Evolutionary conservation across 345 rosid species (phyloP).

Genomic region (Citrus trifoliata): DNA sequence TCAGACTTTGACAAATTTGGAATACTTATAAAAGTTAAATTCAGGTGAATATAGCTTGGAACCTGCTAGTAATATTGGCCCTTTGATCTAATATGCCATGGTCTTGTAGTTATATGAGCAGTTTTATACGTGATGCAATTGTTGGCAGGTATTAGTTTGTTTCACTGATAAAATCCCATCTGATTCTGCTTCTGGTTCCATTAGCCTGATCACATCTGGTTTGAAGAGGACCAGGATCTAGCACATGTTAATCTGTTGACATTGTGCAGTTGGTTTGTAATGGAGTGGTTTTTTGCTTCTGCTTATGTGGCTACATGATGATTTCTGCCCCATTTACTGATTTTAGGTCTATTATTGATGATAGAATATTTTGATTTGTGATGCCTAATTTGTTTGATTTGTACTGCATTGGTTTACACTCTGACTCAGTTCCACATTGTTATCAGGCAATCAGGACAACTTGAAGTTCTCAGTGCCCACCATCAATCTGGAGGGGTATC

Average conservation of each 20-base stretch:
- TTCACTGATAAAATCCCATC: conserved; percentile 21
- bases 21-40: conserved; percentile 84
- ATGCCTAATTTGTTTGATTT: neutral
- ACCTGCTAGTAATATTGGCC: conserved; percentile 1
- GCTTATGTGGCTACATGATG: neutral
- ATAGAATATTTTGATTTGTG: conserved; percentile 1
- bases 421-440: conserved; percentile 14
- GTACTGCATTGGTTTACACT: neutral
- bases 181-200: conserved; percentile 53
- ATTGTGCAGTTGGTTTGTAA: neutral
- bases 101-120: neutral
- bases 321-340: conserved; percentile 1
- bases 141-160: neutral
- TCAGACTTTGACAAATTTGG: conserved; percentile 86
- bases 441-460: conserved; percentile 72
- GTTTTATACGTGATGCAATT: neutral
- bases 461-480: conserved; percentile 89
- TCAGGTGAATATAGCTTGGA: conserved; percentile 48
- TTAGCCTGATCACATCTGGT: conserved; percentile 51
- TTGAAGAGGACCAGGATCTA: conserved; percentile 70
- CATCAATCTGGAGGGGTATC: conserved; percentile 98
- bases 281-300: neutral
- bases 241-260: neutral
- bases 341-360: neutral
- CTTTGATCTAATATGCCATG: neutral